Evolutionary conservation across 345 rosid genomes (phyloP), one percentile per base, ranked within the genome.

Genomic region (Anacardium occidentale): DNA sequence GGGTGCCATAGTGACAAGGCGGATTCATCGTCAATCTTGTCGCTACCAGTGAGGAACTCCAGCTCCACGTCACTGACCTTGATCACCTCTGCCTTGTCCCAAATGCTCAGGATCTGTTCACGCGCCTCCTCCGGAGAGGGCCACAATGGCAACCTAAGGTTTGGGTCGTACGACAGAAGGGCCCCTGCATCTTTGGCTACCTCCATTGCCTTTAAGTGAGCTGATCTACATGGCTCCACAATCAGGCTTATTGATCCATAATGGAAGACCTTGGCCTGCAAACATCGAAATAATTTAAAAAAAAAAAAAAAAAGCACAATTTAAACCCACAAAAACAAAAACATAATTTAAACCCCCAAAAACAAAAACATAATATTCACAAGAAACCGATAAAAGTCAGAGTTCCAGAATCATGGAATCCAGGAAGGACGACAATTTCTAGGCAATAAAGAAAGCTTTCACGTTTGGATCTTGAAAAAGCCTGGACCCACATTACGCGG

Each of bases 171-270:
- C 1, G 99, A 96, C 1, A 96, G 93, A 68, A 96, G 76, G 3
- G 97, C 98, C 15, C 98, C 99, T 0, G 96, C 90, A 2, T 91
- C 85, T 69, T 85, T 93, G 15, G 99, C 99, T 71, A 79, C 99
- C 69, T 88, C 85, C 96, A 96, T 96, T 26, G 99, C 99, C 77
- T 86, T 87, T 20, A 93, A 22, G 40, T 96, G 99, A 0, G 98
- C 99, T 3, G 97, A 91, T 79, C 99, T 63, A 80, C 99, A 96
- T 74, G 99, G 99, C 89, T 96, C 98, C 78, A 93, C 98, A 2
- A 95, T 95, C 86, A 95, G 83, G 62, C 99, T 95, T 71, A 95
- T 95, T 1, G 99, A 95, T 78, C 98, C 99, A 65, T 91, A 95
- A 75, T 95, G 99, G 76, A 95, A 95, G 40, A 91, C 89, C 57